Evolutionary conservation across 306 rosid genomes (phyloP).

Genomic region (Gillenia trifoliata): DNA sequence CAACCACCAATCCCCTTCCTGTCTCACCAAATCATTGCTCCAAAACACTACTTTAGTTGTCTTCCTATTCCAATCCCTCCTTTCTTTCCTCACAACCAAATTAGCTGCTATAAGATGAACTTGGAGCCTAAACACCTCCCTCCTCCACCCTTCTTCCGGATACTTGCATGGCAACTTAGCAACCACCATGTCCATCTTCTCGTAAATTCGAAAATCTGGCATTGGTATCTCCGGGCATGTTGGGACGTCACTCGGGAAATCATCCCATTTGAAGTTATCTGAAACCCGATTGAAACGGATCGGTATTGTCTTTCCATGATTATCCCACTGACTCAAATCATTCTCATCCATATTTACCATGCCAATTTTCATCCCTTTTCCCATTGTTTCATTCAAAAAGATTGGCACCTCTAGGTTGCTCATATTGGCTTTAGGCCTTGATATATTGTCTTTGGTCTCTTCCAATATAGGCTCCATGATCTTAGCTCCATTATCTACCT

Average conservation of each 20-base stretch:
- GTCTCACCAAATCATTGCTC: slow-evolving; percentile 66
- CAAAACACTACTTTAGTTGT: slow-evolving; percentile 44
- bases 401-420: slow-evolving; percentile 52
- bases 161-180: slow-evolving; percentile 72
- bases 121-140: slow-evolving; percentile 72
- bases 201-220: slow-evolving; percentile 46
- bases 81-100: slow-evolving; percentile 56
- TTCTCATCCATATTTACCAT: slow-evolving; percentile 65
- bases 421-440: slow-evolving; percentile 28
- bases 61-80: slow-evolving; percentile 43
- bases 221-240: slow-evolving; percentile 80
- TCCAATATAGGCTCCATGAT: slow-evolving; percentile 53
- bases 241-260: slow-evolving; percentile 72
- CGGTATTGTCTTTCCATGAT: slow-evolving; percentile 19
- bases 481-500: slow-evolving; percentile 51
- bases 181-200: slow-evolving; percentile 53
- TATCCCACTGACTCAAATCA: slow-evolving; percentile 52
- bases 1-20: slow-evolving; percentile 83
- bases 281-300: slow-evolving; percentile 55
- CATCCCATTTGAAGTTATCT: slow-evolving; percentile 68
- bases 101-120: slow-evolving; percentile 70
- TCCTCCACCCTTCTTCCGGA: slow-evolving; percentile 61
- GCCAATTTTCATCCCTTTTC: slow-evolving; percentile 66
- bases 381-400: slow-evolving; percentile 35
- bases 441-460: slow-evolving; percentile 22